These are phyloP conservation scores for Didymella keratinophila DNA, from an alignment of 2,329 filamentous ascomycete species.

Conservation along the genomic window DNA sequence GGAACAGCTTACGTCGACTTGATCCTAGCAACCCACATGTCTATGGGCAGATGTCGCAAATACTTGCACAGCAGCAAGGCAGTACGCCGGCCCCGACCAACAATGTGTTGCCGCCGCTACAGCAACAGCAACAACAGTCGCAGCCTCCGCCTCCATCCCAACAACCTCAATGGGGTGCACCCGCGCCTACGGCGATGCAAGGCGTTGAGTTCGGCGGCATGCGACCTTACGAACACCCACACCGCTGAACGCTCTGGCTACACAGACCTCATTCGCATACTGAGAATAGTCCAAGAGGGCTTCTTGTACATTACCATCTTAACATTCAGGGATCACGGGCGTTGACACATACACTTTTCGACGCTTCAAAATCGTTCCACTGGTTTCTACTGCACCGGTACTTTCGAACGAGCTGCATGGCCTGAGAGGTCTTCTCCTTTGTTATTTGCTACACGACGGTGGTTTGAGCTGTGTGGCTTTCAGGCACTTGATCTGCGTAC, in stretches of 20 bases:
- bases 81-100: slow-evolving; percentile 39
- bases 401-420: slow-evolving; percentile 5
- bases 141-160: slow-evolving; percentile 42
- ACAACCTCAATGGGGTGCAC: slow-evolving; percentile 42
- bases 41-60: slow-evolving; percentile 56
- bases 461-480: neutral
- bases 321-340: slow-evolving; percentile 20
- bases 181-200: slow-evolving; percentile 55
- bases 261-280: neutral
- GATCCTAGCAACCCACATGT: slow-evolving; percentile 58
- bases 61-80: slow-evolving; percentile 52
- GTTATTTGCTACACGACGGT: slow-evolving; percentile 3
- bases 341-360: slow-evolving; percentile 21
- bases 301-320: slow-evolving; percentile 21
- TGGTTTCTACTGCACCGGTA: neutral
- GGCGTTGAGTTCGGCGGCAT: slow-evolving; percentile 57
- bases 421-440: slow-evolving; percentile 2
- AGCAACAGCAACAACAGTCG: slow-evolving; percentile 47
- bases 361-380: neutral
- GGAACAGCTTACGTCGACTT: slow-evolving; percentile 55
- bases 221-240: slow-evolving; percentile 47
- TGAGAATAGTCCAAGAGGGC: slow-evolving; percentile 7
- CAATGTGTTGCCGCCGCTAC: slow-evolving; percentile 50
- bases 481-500: neutral
- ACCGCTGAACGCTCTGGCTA: slow-evolving; percentile 32